Evolutionary conservation across 2,329 filamentous ascomycete genomes (phyloP), one percentile per base, ranked within the genome.

Genomic region (Chrysosporium keratinophilum): DNA sequence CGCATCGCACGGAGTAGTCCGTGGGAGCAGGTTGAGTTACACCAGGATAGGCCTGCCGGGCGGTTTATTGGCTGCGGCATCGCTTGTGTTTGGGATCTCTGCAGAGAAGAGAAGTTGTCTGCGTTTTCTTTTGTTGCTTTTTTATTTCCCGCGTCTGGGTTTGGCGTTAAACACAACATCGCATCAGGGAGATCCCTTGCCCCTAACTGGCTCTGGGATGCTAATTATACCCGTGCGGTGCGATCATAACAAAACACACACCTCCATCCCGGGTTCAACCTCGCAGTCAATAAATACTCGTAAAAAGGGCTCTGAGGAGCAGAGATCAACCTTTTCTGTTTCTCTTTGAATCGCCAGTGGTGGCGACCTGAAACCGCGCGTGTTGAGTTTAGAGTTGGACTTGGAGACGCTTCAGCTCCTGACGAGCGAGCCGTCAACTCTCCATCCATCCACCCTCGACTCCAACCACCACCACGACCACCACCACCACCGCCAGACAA

Each of bases 321-420:
- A 28, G 23, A 4, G 23, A 28, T 28, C 23, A 7, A 28, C 23
- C 19, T 17, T 39, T 39, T n/a, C 33, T 37, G 35, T 12, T n/a
- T 37, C 12, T 23, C 7, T 23, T 3, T 23, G 17, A 7, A 15
- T 40, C 31, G 17, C 17, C 20, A 7, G 11, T 9, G 43, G 49
- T 43, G 28, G 39, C 31, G 40, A 40, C 37, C 23, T 51, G 49
- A 51, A 51, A 51, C 49, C 12, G 23, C 40, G 43, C 23, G 41
- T 42, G 17, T n/a, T 20, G 39, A 15, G 43, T 44, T 51, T 51
- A 51, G 31, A 11, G 49, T 51, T 35, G 40, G 37, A 35, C 20
- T 50, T 37, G 40, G 39, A 43, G 23, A 43, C 11, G 41, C 17
- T 19, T 19, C 10, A 44, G 15, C 23, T 48, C 44, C 41, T 43